A percentile compares a stretch with the other conserved stretches of the same genome.
Conservation (phyloP, 108 stramenopile species). For the Conticribra guillardii region DNA sequence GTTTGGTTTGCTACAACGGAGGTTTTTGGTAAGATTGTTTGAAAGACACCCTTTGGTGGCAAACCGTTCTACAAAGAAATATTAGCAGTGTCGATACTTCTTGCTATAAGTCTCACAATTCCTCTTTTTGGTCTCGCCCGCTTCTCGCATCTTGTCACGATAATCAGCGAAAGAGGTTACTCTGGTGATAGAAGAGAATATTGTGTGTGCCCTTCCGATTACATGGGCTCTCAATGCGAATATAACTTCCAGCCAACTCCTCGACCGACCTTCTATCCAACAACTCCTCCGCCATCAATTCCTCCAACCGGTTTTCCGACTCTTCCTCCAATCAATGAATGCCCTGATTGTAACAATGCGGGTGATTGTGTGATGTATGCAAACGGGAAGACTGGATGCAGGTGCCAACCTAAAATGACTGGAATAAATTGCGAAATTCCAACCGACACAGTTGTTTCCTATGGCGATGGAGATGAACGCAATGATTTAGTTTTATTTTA, state of each 20-base stretch:
- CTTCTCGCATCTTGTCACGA: too few species aligned
- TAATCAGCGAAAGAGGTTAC: too few species aligned
- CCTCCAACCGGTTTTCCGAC: background rate
- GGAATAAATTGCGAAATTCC: background rate
- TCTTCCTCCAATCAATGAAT: background rate
- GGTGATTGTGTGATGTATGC: background rate
- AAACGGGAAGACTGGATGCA: background rate
- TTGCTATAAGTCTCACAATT: too few species aligned
- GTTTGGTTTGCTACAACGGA: too few species aligned
- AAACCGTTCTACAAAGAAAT: too few species aligned
- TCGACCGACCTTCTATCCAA: background rate
- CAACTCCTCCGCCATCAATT: background rate
- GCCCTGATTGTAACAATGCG: background rate
- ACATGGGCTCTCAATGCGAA: background rate
- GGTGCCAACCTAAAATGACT: background rate
- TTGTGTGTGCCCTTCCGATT: background rate
- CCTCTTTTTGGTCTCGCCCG: too few species aligned
- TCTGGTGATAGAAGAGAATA: background rate
- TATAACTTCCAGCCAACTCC: background rate
- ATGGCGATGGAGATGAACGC: background rate
- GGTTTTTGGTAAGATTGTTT: too few species aligned
- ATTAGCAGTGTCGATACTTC: too few species aligned
- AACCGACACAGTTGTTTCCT: background rate
- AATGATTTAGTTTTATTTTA: background rate
- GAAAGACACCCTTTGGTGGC: too few species aligned